Evolutionary conservation across 2,329 filamentous ascomycete genomes (phyloP).

Genomic region (Zymoseptoria tritici): DNA sequence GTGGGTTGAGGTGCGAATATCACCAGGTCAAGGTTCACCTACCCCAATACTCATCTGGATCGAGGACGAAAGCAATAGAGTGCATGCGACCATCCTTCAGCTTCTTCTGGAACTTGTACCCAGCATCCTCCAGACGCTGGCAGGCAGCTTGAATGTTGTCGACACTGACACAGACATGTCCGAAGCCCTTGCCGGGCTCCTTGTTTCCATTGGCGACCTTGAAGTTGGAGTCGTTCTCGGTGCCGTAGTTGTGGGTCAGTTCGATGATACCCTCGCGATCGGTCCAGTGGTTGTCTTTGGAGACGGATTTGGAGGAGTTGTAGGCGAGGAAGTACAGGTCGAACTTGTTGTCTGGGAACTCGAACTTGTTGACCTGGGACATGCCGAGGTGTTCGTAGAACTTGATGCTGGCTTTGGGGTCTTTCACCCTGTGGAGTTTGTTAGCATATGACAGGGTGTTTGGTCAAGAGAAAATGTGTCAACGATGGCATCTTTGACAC

Average conservation of each 20-base stretch:
- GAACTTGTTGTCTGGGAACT: slow-evolving; percentile 83
- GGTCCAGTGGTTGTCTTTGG: slow-evolving; percentile 63
- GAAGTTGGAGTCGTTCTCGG: slow-evolving; percentile 75
- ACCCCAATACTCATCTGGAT: slow-evolving; percentile 17
- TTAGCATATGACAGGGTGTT: slow-evolving; percentile 51
- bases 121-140: slow-evolving; percentile 78
- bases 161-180: slow-evolving; percentile 70
- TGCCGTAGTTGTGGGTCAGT: slow-evolving; percentile 78
- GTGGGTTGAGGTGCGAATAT: neutral
- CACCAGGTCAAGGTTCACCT: neutral
- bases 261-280: slow-evolving; percentile 77
- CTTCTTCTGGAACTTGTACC: slow-evolving; percentile 93
- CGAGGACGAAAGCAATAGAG: slow-evolving; percentile 81
- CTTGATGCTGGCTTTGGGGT: slow-evolving; percentile 74
- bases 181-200: slow-evolving; percentile 77
- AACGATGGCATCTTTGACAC: neutral
- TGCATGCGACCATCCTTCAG: slow-evolving; percentile 80
- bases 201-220: slow-evolving; percentile 80
- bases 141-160: slow-evolving; percentile 77
- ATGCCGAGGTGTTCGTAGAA: slow-evolving; percentile 94
- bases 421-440: slow-evolving; percentile 64
- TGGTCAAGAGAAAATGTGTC: neutral
- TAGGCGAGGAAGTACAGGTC: slow-evolving; percentile 92
- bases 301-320: slow-evolving; percentile 67
- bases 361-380: slow-evolving; percentile 70